These are phyloP conservation scores for Vitis vinifera DNA, from an alignment of 164 flowering plant species.

Conservation along the genomic window DNA sequence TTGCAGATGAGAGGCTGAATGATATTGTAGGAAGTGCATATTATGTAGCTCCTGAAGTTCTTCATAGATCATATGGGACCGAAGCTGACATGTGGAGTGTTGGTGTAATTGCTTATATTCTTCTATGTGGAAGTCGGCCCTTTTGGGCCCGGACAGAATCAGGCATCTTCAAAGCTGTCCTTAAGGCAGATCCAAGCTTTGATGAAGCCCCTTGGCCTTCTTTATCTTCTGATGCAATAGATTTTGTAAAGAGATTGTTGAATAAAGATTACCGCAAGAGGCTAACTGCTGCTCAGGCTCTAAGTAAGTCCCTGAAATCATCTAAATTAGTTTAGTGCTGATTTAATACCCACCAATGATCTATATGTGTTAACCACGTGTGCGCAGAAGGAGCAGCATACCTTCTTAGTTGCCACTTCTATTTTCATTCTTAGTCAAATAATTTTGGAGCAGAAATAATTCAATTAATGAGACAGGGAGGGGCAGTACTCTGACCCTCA, in stretches of 20 bases:
- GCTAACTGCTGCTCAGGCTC: conserved; percentile 94
- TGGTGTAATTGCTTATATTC: conserved; percentile 97
- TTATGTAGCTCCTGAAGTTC: conserved; percentile 98
- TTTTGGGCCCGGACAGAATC: conserved; percentile 98
- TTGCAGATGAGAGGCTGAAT: conserved; percentile 91
- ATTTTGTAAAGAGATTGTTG: conserved; percentile 87
- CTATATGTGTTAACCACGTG: not conserved
- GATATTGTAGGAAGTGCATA: conserved; percentile 99
- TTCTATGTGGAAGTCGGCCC: conserved; percentile 96
- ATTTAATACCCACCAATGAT: not conserved
- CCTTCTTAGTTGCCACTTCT: not conserved
- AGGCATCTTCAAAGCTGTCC: conserved; percentile 86
- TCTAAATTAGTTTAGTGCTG: not conserved
- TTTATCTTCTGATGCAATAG: conserved; percentile 76
- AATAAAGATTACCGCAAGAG: conserved; percentile 91
- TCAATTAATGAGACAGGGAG: not conserved
- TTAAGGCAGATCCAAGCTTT: conserved; percentile 86
- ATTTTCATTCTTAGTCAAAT: not conserved
- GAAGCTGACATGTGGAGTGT: conserved; percentile 99
- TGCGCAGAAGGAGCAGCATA: not conserved
- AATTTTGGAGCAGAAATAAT: not conserved
- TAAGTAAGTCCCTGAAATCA: conserved; percentile 51
- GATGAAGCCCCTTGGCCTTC: conserved; percentile 98
- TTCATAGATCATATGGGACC: conserved; percentile 93
- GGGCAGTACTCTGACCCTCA: not conserved